Base-by-base conservation (phyloP, 768 basidiomycete species). In the Solioccasus polychromus region DNA sequence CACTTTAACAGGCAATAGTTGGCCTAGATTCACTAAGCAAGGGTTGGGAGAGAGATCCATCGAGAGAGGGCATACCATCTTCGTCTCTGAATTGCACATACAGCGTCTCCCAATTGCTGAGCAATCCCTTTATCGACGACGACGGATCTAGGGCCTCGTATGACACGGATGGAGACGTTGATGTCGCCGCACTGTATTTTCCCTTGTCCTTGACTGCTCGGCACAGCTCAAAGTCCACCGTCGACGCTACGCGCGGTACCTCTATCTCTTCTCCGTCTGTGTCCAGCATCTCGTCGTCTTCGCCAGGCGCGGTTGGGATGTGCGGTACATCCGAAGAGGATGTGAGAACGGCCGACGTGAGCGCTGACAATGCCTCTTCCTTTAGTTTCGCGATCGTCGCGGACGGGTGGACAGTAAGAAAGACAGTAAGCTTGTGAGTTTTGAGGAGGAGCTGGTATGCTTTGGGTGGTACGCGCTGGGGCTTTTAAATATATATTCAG, bases 391-490 rank as follows among this genome's bases (percentile, higher is more conserved):
- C 71, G 57, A 90, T 69, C 5, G 77, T 78, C 8, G 74, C 73
- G 26, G 72, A 73, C 8, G 78, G 80, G 32, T 73, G 64, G 9
- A 75, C 72, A 7, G 80, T 78, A 51, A 83, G 66, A 55, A 84
- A 73, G 53, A 88, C 68, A 6, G 82, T 82, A 41, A 85, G 67
- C 52, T 79, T 85, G 69, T 88, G 85, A 0, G 85, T 83, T 57
- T 85, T 87, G 53, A 88, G 63, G n/a, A 80, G 71, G 15, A 89
- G 58, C 43, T 85, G 80, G 66, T 82, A 82, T 39, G 78, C 70
- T 66, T 82, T 86, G 8, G 82, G 80, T 31, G 73, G 74, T 12
- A 70, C 52, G 58, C 77, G 74, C 11, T 70, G 74, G 22, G 80
- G 80, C 84, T 80, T 46, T 44, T 10, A 7, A 19, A 24, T 20